Conservation (phyloP, 73 alveolate species). For the Diophrys appendiculata region DNA sequence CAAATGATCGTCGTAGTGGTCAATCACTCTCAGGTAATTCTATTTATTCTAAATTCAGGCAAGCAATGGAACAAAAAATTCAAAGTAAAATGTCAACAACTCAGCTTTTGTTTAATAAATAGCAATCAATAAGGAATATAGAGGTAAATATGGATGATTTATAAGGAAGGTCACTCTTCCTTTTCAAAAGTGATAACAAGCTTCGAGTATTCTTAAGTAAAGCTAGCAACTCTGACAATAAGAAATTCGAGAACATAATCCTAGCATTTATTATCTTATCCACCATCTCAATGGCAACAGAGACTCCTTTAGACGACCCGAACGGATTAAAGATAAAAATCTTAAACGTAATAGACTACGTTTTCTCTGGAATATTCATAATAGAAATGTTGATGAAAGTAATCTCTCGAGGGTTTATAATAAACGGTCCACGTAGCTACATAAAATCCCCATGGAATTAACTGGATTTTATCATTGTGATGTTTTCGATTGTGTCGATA, state of each 20-base stretch:
- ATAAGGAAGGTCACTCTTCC: constrained; percentile 49
- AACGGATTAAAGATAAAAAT: constrained; percentile 32
- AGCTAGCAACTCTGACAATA: constrained; percentile 49
- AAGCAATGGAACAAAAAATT: too few species aligned
- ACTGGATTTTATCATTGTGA: constrained; percentile 91
- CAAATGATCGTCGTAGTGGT: too few species aligned
- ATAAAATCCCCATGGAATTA: constrained; percentile 89
- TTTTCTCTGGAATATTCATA: constrained; percentile 76
- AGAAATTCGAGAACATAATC: constrained; percentile 74
- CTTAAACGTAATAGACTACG: constrained; percentile 63
- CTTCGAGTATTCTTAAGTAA: constrained; percentile 70
- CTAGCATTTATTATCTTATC: constrained; percentile 74
- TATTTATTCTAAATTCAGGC: too few species aligned
- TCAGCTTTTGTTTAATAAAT: too few species aligned
- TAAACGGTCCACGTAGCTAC: constrained; percentile 79
- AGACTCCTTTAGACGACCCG: constrained; percentile 66
- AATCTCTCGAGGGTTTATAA: constrained; percentile 80
- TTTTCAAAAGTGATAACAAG: constrained; percentile 35
- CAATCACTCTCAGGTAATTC: too few species aligned
- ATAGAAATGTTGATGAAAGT: constrained; percentile 53
- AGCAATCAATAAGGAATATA: not conserved
- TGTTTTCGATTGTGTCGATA: constrained; percentile 72
- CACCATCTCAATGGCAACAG: constrained; percentile 58
- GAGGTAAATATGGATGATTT: not conserved
- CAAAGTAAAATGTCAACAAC: too few species aligned